phyloP scores from a whole-genome alignment of 1,284 basidiomycete species.

The Fistulinella cinereoalba region DNA sequence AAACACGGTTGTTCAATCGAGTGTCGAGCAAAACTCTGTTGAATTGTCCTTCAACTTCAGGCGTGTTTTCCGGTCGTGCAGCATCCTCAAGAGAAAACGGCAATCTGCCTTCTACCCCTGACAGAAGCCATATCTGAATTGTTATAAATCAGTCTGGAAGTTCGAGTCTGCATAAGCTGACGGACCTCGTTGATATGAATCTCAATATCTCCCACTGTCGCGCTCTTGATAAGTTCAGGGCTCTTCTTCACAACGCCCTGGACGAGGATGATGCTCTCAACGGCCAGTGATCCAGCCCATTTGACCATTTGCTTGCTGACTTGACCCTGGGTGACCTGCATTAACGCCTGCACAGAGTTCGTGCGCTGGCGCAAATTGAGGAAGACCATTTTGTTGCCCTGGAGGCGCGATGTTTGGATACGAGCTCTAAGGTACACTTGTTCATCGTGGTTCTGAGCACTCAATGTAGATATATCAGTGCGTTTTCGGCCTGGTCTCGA shows the following conservation, averaged over 20 bases:
- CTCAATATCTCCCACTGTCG: conserved; percentile 86
- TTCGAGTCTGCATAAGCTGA: neutral
- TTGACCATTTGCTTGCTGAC: conserved; percentile 98
- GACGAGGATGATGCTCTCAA: conserved; percentile 92
- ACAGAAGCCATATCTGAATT: conserved; percentile 73
- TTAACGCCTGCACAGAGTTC: conserved; percentile 87
- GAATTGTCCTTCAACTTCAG: conserved; percentile 67
- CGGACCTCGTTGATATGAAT: conserved; percentile 79
- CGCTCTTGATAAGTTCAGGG: conserved; percentile 88
- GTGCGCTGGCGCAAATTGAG: conserved; percentile 88
- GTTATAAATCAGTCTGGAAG: conserved; percentile 6
- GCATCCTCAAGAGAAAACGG: conserved; percentile 97
- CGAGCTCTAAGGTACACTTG: conserved; percentile 85
- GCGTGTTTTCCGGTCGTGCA: conserved; percentile 77
- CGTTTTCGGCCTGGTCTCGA: conserved; percentile 51
- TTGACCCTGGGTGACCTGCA: conserved; percentile 74
- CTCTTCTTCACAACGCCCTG: conserved; percentile 82
- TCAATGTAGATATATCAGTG: conserved; percentile 68
- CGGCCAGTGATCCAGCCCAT: conserved; percentile 77
- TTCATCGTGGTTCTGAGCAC: conserved; percentile 70
- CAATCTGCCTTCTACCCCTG: conserved; percentile 73
- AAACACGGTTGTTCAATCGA: conserved; percentile 90
- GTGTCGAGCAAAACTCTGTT: conserved; percentile 86
- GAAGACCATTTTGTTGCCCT: conserved; percentile 95
- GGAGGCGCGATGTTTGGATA: conserved; percentile 88